Conservation (phyloP, 495 filamentous ascomycete species). For the Niebla homalea region DNA sequence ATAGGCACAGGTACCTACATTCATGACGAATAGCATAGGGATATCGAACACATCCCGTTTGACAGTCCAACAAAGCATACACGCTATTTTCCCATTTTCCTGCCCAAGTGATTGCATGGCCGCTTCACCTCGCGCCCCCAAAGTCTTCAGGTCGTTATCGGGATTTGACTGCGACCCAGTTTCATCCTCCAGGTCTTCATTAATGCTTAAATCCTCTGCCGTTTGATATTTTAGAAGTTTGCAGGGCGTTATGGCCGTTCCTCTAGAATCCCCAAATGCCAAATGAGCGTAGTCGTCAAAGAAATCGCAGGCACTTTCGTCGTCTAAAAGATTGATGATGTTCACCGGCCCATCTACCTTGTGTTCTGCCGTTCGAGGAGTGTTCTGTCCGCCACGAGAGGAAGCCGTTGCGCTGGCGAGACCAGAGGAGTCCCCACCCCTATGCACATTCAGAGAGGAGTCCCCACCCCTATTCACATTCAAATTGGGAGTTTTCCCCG, state of each 20-base stretch:
- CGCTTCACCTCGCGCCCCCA: constrained; percentile 46
- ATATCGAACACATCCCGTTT: constrained; percentile 97
- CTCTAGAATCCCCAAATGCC: constrained; percentile 78
- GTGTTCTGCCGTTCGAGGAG: constrained; percentile 31
- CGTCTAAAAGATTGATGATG: constrained; percentile 82
- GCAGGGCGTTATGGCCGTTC: constrained; percentile 68
- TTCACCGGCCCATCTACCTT: constrained; percentile 47
- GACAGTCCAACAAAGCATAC: constrained; percentile 91
- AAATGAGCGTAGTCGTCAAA: constrained; percentile 90
- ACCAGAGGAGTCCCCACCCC: constrained; percentile 25
- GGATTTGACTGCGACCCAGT: constrained; percentile 16
- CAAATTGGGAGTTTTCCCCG: constrained; percentile 77
- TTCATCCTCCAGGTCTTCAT: constrained; percentile 26
- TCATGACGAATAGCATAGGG: constrained; percentile 94
- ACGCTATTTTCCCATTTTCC: constrained; percentile 84
- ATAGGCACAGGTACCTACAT: constrained; percentile 47
- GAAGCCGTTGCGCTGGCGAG: constrained; percentile 18
- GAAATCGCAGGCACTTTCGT: constrained; percentile 84
- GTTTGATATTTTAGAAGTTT: constrained; percentile 84
- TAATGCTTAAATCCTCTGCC: constrained; percentile 8
- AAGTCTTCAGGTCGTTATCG: constrained; percentile 2
- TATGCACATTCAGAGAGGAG: constrained; percentile 76
- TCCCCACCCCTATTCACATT: constrained; percentile 63
- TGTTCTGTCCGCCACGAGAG: constrained; percentile 33
- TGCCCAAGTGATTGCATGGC: constrained; percentile 61